Evolutionary conservation across 1,284 basidiomycete species (phyloP), one percentile per base, ranked within the genome.

Genomic region (Ustilago tritici): DNA sequence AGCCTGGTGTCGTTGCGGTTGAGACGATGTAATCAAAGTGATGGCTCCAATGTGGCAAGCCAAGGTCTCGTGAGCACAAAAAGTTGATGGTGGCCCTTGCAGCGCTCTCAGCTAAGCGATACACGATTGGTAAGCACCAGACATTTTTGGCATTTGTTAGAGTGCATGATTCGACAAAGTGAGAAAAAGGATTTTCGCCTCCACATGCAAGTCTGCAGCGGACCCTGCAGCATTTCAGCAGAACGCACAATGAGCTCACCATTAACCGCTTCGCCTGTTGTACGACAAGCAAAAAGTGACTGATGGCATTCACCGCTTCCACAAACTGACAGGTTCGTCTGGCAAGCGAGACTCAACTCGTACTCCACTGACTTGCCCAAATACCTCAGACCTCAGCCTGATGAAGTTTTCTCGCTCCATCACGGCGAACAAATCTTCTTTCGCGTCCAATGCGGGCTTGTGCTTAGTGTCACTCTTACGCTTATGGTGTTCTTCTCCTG

Each of bases 181-280:
- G 5, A 43, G 8, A 43, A 14, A 2, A n/a, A 35, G 6, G 32
- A 49, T 31, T 23, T 50, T 50, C 1, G 4, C 61, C 65, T 72
- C 61, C 65, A 67, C 65, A 59, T 72, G 60, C 70, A 66, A 17
- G 35, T 9, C 9, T 56, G 69, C 62, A 50, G 56, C 59, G 49
- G 70, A 72, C 70, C 70, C 70, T 72, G 70, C 70, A 65, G 60
- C 55, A 40, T 32, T 47, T 41, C 32, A 49, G 14, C 11, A 28
- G 10, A 63, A 72, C 56, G 70, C 70, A 66, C 57, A 34, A 68
- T 73, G 65, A 73, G 65, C 70, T 73, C 70, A 73, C 63, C 61
- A 31, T n/a, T 47, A 1, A 54, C 50, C 49, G 19, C 52, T 53
- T 28, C 49, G 12, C 34, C 15, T 46, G 46, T 32, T 9, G 40